Evolutionary conservation across 1,139 yeast genomes (phyloP), one percentile per base, ranked within the genome.

Genomic region (Blastobotrys ciferrii): DNA sequence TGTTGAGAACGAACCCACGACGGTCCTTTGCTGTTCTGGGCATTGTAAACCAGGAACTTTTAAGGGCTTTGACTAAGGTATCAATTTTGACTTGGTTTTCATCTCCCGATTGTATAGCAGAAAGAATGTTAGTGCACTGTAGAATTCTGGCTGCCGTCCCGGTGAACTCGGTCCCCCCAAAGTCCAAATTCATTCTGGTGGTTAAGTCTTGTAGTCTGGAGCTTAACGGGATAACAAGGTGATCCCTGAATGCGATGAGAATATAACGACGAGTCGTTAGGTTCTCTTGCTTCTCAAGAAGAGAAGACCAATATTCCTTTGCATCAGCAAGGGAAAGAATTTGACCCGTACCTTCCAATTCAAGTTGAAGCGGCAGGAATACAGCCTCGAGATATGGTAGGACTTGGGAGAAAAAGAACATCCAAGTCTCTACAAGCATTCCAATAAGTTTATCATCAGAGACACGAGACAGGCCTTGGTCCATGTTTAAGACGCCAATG

Each of bases 331-430:
- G 11, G 11, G 64, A 54, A 45, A 68, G 50, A 31, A 66, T 50
- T 50, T 58, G 59, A 42, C 76, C 77, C 2, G 52, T 48, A 1
- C 74, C 76, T 15, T 69, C 72, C 46, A 76, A 65, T 50, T 78
- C 82, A 14, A 71, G 58, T 47, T 82, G 85, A 19, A 84, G 58
- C 0, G 89, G 88, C 35, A 81, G 58, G 49, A 83, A 74, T 0
- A 80, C 74, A 0, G 84, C 84, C 48, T 79, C 76, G 35, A 82
- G 66, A 57, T 81, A 80, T 46, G 81, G 81, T 46, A 78, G 69
- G 0, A 80, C 73, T 37, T 75, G 72, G 11, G 72, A 67, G 53
- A 77, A 78, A 60, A 82, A 83, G 33, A 69, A 67, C 28, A 72
- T 74, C 91, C 91, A 84, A 1, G 65, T 53, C 7, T 65, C 65